Evolutionary conservation across 2,329 filamentous ascomycete genomes (phyloP).

Genomic region (Aspergillus thermomutatus): DNA sequence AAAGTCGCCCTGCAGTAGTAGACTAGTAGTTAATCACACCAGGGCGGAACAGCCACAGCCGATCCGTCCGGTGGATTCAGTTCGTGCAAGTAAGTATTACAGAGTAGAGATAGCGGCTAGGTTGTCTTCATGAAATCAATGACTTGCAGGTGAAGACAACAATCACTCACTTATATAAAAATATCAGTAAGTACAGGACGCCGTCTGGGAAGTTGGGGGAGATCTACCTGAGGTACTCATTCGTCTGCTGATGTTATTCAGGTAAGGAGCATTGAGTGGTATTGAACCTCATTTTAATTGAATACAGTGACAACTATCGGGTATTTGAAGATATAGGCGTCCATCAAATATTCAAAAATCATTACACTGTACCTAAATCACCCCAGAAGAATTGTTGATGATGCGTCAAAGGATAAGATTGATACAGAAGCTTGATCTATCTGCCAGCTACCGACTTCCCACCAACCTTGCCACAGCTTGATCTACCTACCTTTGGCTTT

Average conservation of each 20-base stretch:
- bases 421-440: no score
- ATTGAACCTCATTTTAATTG: not conserved
- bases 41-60: conserved; percentile 30
- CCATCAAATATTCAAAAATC: not conserved
- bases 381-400: not conserved
- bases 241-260: not conserved
- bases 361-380: not conserved
- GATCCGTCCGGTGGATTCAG: conserved; percentile 12
- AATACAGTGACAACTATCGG: not conserved
- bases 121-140: not conserved
- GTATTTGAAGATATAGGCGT: no score
- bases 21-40: conserved; percentile 26
- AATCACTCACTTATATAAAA: not conserved
- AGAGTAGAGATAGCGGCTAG: no score
- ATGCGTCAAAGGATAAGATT: no score
- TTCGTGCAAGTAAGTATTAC: no score
- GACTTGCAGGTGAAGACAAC: not conserved
- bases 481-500: not conserved
- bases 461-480: not conserved
- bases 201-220: not conserved
- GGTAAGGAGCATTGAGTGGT: not conserved
- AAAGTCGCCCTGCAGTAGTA: not conserved
- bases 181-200: not conserved
- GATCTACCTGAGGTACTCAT: no score
- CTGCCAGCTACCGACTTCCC: not conserved